Evolutionary conservation across 1,139 yeast species (phyloP).

Genomic region (Nematodospora anomalae): DNA sequence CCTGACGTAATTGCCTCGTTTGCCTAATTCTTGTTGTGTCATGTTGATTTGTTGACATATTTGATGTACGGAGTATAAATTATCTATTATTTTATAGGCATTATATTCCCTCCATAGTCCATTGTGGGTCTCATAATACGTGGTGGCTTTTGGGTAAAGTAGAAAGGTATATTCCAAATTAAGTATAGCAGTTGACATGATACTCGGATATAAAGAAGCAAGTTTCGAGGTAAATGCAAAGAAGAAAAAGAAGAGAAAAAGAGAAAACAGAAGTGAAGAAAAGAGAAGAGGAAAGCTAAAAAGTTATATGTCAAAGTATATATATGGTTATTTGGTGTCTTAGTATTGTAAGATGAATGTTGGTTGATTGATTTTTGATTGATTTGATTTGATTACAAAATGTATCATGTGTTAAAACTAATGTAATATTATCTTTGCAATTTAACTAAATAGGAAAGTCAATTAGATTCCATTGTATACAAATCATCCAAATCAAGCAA

Average conservation of each 20-base stretch:
- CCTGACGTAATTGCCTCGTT: slow-evolving; percentile 23
- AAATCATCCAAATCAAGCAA: neutral
- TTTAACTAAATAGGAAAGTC: slow-evolving; percentile 2
- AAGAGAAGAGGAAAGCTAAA: too few relatives aligned
- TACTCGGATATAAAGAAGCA: neutral
- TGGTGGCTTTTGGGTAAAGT: slow-evolving; percentile 27
- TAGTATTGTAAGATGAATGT: too few relatives aligned
- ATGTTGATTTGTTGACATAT: slow-evolving; percentile 18
- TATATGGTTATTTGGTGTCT: too few relatives aligned
- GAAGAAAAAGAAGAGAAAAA: too few relatives aligned
- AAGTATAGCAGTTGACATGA: slow-evolving; percentile 16
- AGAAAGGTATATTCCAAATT: slow-evolving; percentile 42
- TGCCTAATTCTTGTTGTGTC: slow-evolving; percentile 18
- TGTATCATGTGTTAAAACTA: too few relatives aligned
- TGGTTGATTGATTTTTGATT: too few relatives aligned
- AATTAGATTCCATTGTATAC: neutral
- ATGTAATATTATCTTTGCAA: slow-evolving; percentile 2
- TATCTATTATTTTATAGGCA: slow-evolving; percentile 24
- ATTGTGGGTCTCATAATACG: slow-evolving; percentile 30
- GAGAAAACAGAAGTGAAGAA: too few relatives aligned
- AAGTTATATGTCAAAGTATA: too few relatives aligned
- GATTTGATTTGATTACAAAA: too few relatives aligned
- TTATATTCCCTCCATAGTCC: slow-evolving; percentile 35
- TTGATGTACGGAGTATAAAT: slow-evolving; percentile 21
- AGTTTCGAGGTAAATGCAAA: neutral